Evolutionary conservation across 139 green algal species (phyloP), one percentile per base, ranked within the genome.

Genomic region (Microglena sp.): DNA sequence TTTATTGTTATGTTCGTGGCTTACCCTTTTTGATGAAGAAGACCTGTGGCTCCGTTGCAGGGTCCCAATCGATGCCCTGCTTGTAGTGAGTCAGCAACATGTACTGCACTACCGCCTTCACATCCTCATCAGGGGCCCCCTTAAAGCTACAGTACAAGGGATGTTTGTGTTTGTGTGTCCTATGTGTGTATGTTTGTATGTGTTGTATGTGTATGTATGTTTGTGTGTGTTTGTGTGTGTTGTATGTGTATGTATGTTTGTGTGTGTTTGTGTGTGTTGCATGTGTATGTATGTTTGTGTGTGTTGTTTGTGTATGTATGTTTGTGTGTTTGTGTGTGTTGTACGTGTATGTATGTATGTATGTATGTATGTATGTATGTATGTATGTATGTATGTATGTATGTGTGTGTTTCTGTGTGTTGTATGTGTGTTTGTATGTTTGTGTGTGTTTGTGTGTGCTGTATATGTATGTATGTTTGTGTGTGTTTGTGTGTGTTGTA

Each of bases 1-100:
- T n/a, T n/a, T n/a, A n/a, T n/a, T n/a, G n/a, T n/a, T n/a, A n/a
- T n/a, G n/a, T n/a, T n/a, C n/a, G n/a, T n/a, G n/a, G n/a, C n/a
- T n/a, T n/a, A 69, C 75, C 62, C 1, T 35, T n/a, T 53, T 75
- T 76, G 15, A 82, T 69, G 53, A 82, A 82, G 70, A 72, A 82
- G 22, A 82, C 64, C 56, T 82, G 75, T 31, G 67, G 57, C 43
- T 82, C 69, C 3, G 24, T 57, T n/a, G 58, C 3, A 1, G 73
- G 73, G 33, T 78, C 70, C 66, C 70, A 82, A 27, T 82, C 75
- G 18, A 63, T 63, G 21, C 75, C 75, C n/a, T 63, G 59, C n/a
- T 11, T 56, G 60, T 64, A 79, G 73, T 62, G 69, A 22, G 67
- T 64, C 45, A 67, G 62, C 62, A 75, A 55, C 73, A 79, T 75